Evolutionary conservation across 2,329 filamentous ascomycete genomes (phyloP).

Genomic region (Penicillium sp.): DNA sequence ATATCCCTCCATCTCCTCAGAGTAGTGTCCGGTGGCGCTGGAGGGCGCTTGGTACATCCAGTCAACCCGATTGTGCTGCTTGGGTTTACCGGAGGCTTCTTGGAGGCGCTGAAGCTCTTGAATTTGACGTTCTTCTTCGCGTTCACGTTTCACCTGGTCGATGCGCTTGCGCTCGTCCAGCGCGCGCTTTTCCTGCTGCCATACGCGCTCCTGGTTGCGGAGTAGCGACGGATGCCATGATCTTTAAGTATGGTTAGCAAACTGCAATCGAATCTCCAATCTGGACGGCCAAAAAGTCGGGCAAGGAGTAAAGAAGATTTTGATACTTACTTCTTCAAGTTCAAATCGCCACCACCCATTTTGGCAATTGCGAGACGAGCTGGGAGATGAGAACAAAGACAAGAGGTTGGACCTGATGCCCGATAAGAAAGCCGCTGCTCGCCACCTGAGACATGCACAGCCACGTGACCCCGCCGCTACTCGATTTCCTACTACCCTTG

Average conservation of each 20-base stretch:
- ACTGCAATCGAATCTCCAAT: not conserved
- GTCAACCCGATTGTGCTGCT: conserved; percentile 81
- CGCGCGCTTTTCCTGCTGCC: conserved; percentile 88
- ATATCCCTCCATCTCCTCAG: conserved; percentile 91
- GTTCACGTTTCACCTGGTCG: conserved; percentile 87
- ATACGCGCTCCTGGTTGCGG: conserved; percentile 88
- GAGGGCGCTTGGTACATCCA: conserved; percentile 98
- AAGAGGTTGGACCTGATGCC: conserved; percentile 6
- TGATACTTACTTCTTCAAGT: conserved; percentile 73
- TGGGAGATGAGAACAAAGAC: conserved; percentile 3
- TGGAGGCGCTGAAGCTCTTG: conserved; percentile 90
- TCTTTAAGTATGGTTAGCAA: conserved; percentile 45
- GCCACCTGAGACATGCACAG: conserved; percentile 1
- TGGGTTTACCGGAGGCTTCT: conserved; percentile 82
- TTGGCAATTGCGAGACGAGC: conserved; percentile 43
- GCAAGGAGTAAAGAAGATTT: not conserved
- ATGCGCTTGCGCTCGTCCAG: conserved; percentile 94
- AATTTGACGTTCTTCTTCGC: conserved; percentile 89
- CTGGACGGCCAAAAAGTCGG: not conserved
- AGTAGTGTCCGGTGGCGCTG: conserved; percentile 69
- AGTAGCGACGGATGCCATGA: conserved; percentile 90
- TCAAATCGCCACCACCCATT: conserved; percentile 88
- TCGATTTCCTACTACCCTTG: no score
- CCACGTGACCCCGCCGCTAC: not conserved
- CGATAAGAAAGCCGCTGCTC: conserved; percentile 12